These are phyloP conservation scores for Aspergillus steynii DNA, from an alignment of 495 filamentous ascomycete species.

Conservation along the genomic window DNA sequence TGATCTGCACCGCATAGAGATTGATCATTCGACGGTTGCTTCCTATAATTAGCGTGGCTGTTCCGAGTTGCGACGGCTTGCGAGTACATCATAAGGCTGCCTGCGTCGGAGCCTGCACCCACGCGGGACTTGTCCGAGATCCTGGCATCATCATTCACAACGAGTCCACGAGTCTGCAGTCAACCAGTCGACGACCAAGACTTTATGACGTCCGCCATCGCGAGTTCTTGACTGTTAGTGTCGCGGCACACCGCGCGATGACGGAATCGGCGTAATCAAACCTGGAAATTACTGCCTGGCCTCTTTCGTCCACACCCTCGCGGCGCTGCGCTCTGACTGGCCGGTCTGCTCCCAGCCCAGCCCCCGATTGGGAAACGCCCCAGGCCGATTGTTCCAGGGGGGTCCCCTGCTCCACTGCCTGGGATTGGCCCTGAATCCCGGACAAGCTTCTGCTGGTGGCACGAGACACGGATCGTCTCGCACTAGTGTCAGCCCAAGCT, in stretches of 20 bases:
- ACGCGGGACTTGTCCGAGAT: neutral
- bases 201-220: too few species aligned
- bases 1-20: neutral
- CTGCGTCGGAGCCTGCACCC: neutral
- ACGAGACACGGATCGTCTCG: conserved; percentile 26
- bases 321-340: conserved; percentile 10
- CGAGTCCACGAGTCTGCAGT: too few species aligned
- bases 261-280: neutral
- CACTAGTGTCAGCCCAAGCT: conserved; percentile 21
- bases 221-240: neutral
- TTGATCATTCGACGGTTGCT: neutral
- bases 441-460: conserved; percentile 26
- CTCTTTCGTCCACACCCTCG: conserved; percentile 1
- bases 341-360: neutral
- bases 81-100: neutral
- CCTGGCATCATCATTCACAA: too few species aligned
- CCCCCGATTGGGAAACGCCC: conserved; percentile 7
- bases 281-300: conserved; percentile 1
- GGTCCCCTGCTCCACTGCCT: conserved; percentile 1
- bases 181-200: too few species aligned
- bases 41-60: neutral
- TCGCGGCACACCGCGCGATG: neutral
- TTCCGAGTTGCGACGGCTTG: neutral
- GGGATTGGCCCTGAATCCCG: conserved; percentile 11
- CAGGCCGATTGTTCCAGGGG: conserved; percentile 12